Evolutionary conservation across 768 basidiomycete species (phyloP), one percentile per base, ranked within the genome.

Genomic region (Panaeolus papilionaceus): DNA sequence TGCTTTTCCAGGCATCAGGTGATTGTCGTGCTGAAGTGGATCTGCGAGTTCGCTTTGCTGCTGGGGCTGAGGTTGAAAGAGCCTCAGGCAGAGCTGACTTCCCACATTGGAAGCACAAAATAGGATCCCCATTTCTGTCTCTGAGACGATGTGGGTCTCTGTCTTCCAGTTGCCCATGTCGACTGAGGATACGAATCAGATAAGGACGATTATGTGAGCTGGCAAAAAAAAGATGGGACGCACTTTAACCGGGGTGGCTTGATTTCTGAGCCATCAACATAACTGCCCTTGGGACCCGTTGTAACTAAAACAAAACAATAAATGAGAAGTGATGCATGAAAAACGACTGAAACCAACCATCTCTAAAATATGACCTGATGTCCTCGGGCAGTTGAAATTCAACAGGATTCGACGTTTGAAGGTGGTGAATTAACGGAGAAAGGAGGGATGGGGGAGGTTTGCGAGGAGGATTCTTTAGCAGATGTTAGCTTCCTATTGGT

Each of bases 41-140:
- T 70, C 86, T 79, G 70, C 88, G 85, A 49, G 85, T 79, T 66
- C 87, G 84, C 75, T 87, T 87, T 74, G 84, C 73, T 71, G 87
- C 77, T 72, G 89, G 85, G 18, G 83, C 81, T 51, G 84, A 81
- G 28, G 87, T 85, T 42, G 84, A 80, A 66, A 88, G 78, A 62
- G 81, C 82, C 44, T 77, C 79, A 5, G 92, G 88, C 49, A 94
- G 81, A 20, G 93, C 92, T 6, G 96, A 93, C 18, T 87, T 89
- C 49, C 92, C 91, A 76, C 98, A 99, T 67, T 86, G 88, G 80
- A 93, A 98, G 77, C 98, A 99, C 38, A 96, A 82, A n/a, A 98
- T 88, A 3, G 92, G 88, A 0, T 85, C 84, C 1, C 93, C 92
- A 73, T 92, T 94, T 72, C 90, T 87, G 77, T 98, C 96, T 75